Evolutionary conservation across 306 rosid genomes (phyloP), one percentile per base, ranked within the genome.

Genomic region (Quercus wislizeni): DNA sequence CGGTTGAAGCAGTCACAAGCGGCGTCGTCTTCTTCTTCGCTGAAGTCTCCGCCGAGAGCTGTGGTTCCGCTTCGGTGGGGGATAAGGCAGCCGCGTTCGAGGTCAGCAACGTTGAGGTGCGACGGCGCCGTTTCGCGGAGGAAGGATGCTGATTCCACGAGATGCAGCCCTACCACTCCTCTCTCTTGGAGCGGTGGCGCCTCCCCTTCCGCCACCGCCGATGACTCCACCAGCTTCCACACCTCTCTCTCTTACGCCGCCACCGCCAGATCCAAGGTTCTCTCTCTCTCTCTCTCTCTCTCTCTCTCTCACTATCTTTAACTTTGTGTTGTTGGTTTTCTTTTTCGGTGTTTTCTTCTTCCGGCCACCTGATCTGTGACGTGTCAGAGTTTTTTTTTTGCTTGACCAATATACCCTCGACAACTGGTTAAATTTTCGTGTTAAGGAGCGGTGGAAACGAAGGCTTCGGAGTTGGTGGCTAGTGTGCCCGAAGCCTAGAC

Each of bases 121-220:
- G 93, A 88, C 84, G 93, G 85, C 82, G 84, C 83, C 33, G 85
- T 74, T 41, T 85, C 73, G 35, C 55, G 51, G 52, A 73, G 78
- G 83, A 84, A 85, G 58, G 84, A 83, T 20, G 75, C 80, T 56
- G 92, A 89, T 68, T 89, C 93, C 2, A 85, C 96, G 77, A 89
- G 99, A 89, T 90, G 92, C 73, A 93, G 98, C 69, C 99, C 99
- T 0, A 90, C 97, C 31, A 93, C 99, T 1, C 99, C 99, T 1
- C 98, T 96, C 55, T 91, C 99, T 0, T 93, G 99, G 99, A 95
- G 98, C 62, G 93, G 92, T 7, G 94, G 86, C 31, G 86, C 88
- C n/a, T 91, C 97, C 0, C 95, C 92, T 0, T 90, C 98, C 30
- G 83, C 84, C 74, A 92, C 97, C 72, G 88, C 89, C 74, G 97